phyloP scores from a whole-genome alignment of 129 eudicot species.

The Pittosporum tobira region DNA sequence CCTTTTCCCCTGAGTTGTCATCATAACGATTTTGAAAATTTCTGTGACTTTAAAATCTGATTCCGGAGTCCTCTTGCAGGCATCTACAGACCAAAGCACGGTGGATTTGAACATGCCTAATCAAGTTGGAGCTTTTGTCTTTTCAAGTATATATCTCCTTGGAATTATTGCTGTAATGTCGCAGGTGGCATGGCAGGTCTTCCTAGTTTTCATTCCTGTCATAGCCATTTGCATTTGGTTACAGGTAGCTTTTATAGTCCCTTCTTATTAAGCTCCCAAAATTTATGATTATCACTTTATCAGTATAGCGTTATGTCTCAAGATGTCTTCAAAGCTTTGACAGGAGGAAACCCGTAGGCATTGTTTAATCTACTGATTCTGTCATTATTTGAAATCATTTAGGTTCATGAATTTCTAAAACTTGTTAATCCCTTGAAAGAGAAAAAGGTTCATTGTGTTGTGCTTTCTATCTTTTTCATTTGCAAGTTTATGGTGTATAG shows the following conservation, averaged over 20 bases:
- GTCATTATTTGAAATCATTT: too few relatives aligned
- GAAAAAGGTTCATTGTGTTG: too few relatives aligned
- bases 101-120: slow-evolving; percentile 58
- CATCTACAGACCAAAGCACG: slow-evolving; percentile 84
- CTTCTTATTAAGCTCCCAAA: not conserved
- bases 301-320: too few relatives aligned
- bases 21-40: not conserved
- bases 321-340: too few relatives aligned
- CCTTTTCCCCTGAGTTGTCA: too few relatives aligned
- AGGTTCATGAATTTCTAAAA: too few relatives aligned
- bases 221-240: slow-evolving; percentile 51
- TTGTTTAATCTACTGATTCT: too few relatives aligned
- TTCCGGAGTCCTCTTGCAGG: slow-evolving; percentile 29
- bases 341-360: too few relatives aligned
- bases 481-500: too few relatives aligned
- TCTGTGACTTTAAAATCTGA: not conserved
- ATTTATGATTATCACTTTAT: not conserved
- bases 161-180: slow-evolving; percentile 80
- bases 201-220: slow-evolving; percentile 68
- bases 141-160: slow-evolving; percentile 53
- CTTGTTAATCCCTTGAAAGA: too few relatives aligned
- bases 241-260: slow-evolving; percentile 39
- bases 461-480: too few relatives aligned
- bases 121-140: slow-evolving; percentile 39
- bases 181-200: slow-evolving; percentile 85